Conservation (phyloP, 31 red algal genomes). For the Odonthalia washingtoniensis region DNA sequence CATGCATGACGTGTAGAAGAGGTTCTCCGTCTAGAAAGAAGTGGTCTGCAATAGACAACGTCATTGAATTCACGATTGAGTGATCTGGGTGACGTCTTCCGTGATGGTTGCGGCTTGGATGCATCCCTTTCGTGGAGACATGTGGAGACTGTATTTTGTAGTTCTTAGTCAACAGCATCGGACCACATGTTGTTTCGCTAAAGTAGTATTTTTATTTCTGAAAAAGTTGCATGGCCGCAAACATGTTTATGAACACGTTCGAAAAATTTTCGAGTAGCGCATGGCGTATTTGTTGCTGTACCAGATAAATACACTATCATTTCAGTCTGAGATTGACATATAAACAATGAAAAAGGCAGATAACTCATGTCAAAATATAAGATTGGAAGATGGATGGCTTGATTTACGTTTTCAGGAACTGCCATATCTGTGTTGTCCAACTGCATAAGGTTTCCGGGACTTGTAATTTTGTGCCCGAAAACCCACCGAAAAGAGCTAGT, state of each 20-base stretch:
- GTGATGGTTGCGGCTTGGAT: neutral
- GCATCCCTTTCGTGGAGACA: neutral
- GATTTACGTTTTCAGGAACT: no score
- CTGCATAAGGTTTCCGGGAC: no score
- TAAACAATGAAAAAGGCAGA: no score
- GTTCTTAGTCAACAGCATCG: slow-evolving; percentile 5
- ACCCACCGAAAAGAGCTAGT: no score
- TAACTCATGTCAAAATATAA: no score
- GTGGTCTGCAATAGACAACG: slow-evolving; percentile 35
- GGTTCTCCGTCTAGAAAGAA: slow-evolving; percentile 17
- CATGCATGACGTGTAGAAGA: slow-evolving; percentile 40
- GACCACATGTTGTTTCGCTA: slow-evolving; percentile 40
- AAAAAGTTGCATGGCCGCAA: neutral
- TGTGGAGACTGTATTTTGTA: neutral
- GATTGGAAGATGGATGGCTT: no score
- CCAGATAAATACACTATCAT: no score
- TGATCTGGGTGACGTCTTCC: slow-evolving; percentile 2
- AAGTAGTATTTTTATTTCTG: slow-evolving; percentile 26
- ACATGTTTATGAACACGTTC: slow-evolving; percentile 23
- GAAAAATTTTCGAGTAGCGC: no score
- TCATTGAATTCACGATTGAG: slow-evolving; percentile 8
- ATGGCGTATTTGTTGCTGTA: no score
- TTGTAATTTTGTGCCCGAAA: no score
- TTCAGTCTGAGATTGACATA: no score
- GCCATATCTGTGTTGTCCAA: no score